phyloP scores from a whole-genome alignment of 768 basidiomycete species.

The Gymnopilus dilepis region DNA sequence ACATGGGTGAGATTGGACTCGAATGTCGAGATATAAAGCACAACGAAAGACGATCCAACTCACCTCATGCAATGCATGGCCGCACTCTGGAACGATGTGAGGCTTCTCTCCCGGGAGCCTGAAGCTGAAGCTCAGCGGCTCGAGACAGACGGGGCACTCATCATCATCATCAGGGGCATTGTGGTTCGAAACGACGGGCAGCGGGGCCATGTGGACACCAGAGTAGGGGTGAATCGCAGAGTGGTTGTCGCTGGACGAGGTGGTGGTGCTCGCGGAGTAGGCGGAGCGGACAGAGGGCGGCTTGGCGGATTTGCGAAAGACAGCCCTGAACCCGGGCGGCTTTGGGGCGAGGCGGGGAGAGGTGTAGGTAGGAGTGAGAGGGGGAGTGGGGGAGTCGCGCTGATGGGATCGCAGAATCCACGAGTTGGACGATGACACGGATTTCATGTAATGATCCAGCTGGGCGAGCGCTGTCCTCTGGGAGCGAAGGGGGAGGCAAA shows the following conservation, averaged over 20 bases:
- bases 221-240: conserved; percentile 61
- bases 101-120: conserved; percentile 96
- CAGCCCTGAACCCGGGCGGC: conserved; percentile 50
- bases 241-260: conserved; percentile 45
- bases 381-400: conserved; percentile 39
- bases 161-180: conserved; percentile 77
- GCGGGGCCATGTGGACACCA: conserved; percentile 63
- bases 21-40: too few species aligned
- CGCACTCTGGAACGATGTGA: conserved; percentile 96
- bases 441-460: conserved; percentile 42
- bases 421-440: conserved; percentile 38
- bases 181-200: conserved; percentile 75
- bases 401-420: conserved; percentile 48
- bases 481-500: conserved; percentile 4
- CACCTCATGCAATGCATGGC: conserved; percentile 96
- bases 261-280: conserved; percentile 48
- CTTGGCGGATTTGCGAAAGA: conserved; percentile 55
- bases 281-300: conserved; percentile 56
- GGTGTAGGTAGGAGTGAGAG: conserved; percentile 53
- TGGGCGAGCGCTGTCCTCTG: not conserved
- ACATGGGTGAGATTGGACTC: conserved; percentile 14
- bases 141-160: conserved; percentile 96
- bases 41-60: conserved; percentile 29
- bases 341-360: conserved; percentile 43
- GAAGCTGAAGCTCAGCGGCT: conserved; percentile 92